These are phyloP conservation scores for Nelumbo lutea DNA, from an alignment of 164 flowering plant genomes.

Conservation along the genomic window DNA sequence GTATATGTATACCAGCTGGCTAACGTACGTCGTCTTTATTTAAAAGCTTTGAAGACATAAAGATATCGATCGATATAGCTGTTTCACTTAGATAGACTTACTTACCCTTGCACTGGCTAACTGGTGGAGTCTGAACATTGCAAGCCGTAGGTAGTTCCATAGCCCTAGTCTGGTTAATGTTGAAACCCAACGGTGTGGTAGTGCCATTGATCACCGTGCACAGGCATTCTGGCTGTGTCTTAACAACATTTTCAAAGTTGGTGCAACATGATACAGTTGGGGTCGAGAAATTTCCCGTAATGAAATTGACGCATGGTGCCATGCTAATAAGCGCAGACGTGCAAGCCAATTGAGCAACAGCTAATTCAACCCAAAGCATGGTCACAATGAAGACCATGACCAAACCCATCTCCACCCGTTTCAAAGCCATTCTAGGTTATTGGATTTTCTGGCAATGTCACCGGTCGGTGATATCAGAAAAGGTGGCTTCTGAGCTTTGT, in stretches of 20 bases:
- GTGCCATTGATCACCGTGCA: slow-evolving; percentile 53
- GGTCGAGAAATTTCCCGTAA: slow-evolving; percentile 59
- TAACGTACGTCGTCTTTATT: too few relatives aligned
- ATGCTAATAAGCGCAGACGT: slow-evolving; percentile 48
- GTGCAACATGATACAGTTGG: slow-evolving; percentile 70
- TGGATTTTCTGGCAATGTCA: not conserved
- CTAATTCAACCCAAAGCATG: slow-evolving; percentile 31
- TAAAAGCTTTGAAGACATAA: too few relatives aligned
- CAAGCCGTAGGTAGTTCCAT: slow-evolving; percentile 60
- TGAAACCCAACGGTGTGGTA: slow-evolving; percentile 46
- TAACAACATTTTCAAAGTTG: slow-evolving; percentile 58
- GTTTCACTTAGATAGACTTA: too few relatives aligned
- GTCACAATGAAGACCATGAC: slow-evolving; percentile 19
- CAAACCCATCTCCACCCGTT: slow-evolving; percentile 21
- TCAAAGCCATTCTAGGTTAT: slow-evolving; percentile 23
- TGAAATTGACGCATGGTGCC: slow-evolving; percentile 68
- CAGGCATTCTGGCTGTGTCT: slow-evolving; percentile 54
- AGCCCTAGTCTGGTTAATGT: slow-evolving; percentile 70
- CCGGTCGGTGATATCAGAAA: too few relatives aligned
- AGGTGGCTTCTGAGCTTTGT: too few relatives aligned
- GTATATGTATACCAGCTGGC: not conserved
- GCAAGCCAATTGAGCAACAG: slow-evolving; percentile 57
- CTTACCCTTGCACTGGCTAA: slow-evolving; percentile 57
- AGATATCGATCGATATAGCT: too few relatives aligned
- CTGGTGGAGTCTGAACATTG: slow-evolving; percentile 68